Evolutionary conservation across 2,329 filamentous ascomycete genomes (phyloP).

Genomic region (Blumeria hordei): DNA sequence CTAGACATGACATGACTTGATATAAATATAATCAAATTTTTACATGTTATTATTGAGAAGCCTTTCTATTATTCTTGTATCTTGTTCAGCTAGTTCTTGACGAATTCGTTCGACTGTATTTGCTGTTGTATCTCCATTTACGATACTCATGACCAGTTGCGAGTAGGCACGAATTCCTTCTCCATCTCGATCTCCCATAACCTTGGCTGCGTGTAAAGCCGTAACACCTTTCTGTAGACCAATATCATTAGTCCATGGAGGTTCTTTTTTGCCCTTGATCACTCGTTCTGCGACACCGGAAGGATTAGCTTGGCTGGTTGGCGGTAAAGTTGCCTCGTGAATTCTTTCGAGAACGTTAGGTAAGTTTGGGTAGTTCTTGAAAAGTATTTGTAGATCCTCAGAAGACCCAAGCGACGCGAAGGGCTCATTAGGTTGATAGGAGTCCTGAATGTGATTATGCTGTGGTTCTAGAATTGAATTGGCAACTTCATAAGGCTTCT

Average conservation of each 20-base stretch:
- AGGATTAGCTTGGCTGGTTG: slow-evolving; percentile 6
- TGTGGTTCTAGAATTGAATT: no score
- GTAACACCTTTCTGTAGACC: slow-evolving; percentile 31
- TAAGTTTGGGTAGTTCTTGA: slow-evolving; percentile 27
- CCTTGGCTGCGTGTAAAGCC: slow-evolving; percentile 25
- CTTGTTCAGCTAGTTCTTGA: slow-evolving; percentile 21
- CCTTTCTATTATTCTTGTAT: slow-evolving; percentile 24
- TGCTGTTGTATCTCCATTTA: slow-evolving; percentile 14
- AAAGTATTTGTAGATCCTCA: slow-evolving; percentile 24
- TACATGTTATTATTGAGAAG: slow-evolving; percentile 21
- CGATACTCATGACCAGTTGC: slow-evolving; percentile 27
- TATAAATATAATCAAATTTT: background rate
- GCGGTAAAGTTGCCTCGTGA: slow-evolving; percentile 24
- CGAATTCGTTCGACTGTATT: slow-evolving; percentile 19
- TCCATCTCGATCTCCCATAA: slow-evolving; percentile 26
- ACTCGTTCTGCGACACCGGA: background rate
- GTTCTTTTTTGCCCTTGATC: slow-evolving; percentile 2
- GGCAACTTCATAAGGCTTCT: background rate
- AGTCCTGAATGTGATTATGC: no score
- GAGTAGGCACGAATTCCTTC: slow-evolving; percentile 36
- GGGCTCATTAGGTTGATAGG: slow-evolving; percentile 16
- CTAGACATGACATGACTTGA: background rate
- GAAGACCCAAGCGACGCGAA: slow-evolving; percentile 27
- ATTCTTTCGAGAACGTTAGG: slow-evolving; percentile 23
- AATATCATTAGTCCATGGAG: slow-evolving; percentile 30